Base-by-base conservation (phyloP, 2,329 filamentous ascomycete species). In the Aureobasidium sp. region DNA sequence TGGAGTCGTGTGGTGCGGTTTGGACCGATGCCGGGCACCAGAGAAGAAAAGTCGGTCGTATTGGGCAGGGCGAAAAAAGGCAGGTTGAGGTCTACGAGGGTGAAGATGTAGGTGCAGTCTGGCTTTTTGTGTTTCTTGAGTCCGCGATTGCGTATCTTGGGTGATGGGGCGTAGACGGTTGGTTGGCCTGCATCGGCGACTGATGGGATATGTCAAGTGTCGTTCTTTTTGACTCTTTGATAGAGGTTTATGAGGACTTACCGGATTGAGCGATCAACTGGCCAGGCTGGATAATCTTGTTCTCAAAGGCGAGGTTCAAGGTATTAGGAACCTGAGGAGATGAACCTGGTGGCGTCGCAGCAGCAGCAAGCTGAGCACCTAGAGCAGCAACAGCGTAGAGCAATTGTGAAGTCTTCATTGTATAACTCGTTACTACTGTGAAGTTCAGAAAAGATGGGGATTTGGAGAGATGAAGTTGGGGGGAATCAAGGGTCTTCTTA, bases 1-100 rank as follows among this genome's bases (percentile, higher is more conserved):
- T 66, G 64, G 5, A 65, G 59, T 4, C 63, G 59, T 1, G 64
- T 66, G 2, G 63, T 64, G 19, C 62, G 60, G 55, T 63, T 60
- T 17, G 55, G 25, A 5, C 56, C 55, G 4, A 66, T 47, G 25
- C 63, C 63, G 14, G 56, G 57, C 3, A 57, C 59, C 3, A 64
- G 49, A 24, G 38, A 34, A 4, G 47, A 29, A n/a, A 57, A 57
- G 3, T 56, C 50, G 24, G 57, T 54, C 34, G 56, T 53, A 44
- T 59, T 54, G 35, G 55, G 49, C 12, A 55, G 44, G n/a, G 38
- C 38, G 40, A 53, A 56, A 41, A 57, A 54, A 3, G 56, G 53
- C 21, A 63, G 61, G 38, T 55, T 58, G 6, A 63, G 58, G 40
- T 65, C 63, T 45, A 63, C 54, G 29, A 64, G 54, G 14, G 61